Percentiles rank a stretch among this genome's conserved stretches.
Conservation (phyloP, 2,329 filamentous ascomycete species). For the Fusarium haematococcum region DNA sequence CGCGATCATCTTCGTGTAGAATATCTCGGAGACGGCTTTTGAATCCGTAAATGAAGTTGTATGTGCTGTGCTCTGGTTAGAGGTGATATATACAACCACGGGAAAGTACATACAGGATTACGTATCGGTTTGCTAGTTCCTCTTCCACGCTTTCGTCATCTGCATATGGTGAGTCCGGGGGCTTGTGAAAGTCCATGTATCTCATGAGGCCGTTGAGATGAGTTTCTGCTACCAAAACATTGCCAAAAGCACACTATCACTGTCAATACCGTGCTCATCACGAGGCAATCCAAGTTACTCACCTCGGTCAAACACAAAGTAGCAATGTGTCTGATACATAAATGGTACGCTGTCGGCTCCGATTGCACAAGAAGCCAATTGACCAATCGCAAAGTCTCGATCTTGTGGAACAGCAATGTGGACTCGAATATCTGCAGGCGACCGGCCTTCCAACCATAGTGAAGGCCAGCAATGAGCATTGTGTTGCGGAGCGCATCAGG, state of each 20-base stretch:
- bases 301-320: constrained; percentile 37
- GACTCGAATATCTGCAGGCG: constrained; percentile 25
- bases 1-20: not conserved
- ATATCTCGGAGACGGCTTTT: constrained; percentile 36
- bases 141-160: constrained; percentile 17
- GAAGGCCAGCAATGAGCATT: constrained; percentile 36
- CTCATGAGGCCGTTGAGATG: constrained; percentile 34
- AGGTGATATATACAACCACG: rapidly evolving
- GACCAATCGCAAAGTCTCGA: constrained; percentile 29
- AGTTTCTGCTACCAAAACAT: constrained; percentile 26
- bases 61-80: constrained; percentile 16
- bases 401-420: constrained; percentile 37
- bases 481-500: constrained; percentile 32
- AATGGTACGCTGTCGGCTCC: not conserved
- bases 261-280: not conserved
- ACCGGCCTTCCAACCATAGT: constrained; percentile 36
- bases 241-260: constrained; percentile 31
- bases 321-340: constrained; percentile 31
- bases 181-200: constrained; percentile 36
- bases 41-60: constrained; percentile 39
- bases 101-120: constrained; percentile 23
- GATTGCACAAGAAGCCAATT: constrained; percentile 21
- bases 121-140: constrained; percentile 32
- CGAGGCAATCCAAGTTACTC: not conserved
- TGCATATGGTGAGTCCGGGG: not conserved